A percentile compares a stretch with the other conserved stretches of the same genome.
phyloP scores from a whole-genome alignment of 2,329 filamentous ascomycete species.

The Furcasterigmium furcatum region DNA sequence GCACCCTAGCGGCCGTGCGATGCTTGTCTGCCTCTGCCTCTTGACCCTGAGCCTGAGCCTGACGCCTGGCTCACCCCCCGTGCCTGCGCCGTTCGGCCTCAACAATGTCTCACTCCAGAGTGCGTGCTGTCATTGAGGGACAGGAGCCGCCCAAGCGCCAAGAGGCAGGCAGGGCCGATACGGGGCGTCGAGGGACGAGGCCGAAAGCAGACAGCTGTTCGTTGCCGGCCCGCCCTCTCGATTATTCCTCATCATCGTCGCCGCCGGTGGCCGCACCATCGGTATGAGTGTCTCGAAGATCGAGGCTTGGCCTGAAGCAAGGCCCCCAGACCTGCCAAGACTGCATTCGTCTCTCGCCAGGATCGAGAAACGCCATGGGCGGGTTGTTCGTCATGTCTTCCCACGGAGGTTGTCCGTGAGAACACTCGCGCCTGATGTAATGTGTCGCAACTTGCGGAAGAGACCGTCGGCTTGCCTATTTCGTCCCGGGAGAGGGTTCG shows the following conservation, averaged over 20 bases:
- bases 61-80: too few relatives aligned
- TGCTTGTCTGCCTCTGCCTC: too few relatives aligned
- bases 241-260: not conserved
- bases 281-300: not conserved
- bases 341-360: conserved; percentile 3
- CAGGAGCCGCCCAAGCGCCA: too few relatives aligned
- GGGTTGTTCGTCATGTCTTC: not conserved
- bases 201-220: too few relatives aligned
- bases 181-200: not conserved
- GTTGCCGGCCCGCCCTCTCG: too few relatives aligned
- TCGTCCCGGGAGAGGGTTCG: too few relatives aligned
- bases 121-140: too few relatives aligned
- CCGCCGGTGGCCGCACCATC: not conserved
- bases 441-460: too few relatives aligned
- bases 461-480: too few relatives aligned
- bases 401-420: not conserved
- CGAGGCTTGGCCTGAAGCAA: not conserved
- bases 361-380: not conserved
- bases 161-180: not conserved
- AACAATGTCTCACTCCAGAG: too few relatives aligned
- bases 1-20: not conserved
- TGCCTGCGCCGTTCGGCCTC: too few relatives aligned
- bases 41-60: too few relatives aligned
- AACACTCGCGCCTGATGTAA: not conserved
- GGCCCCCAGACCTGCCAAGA: not conserved